phyloP scores from a whole-genome alignment of 73 alveolate genomes.

The Breviolum minutum region DNA sequence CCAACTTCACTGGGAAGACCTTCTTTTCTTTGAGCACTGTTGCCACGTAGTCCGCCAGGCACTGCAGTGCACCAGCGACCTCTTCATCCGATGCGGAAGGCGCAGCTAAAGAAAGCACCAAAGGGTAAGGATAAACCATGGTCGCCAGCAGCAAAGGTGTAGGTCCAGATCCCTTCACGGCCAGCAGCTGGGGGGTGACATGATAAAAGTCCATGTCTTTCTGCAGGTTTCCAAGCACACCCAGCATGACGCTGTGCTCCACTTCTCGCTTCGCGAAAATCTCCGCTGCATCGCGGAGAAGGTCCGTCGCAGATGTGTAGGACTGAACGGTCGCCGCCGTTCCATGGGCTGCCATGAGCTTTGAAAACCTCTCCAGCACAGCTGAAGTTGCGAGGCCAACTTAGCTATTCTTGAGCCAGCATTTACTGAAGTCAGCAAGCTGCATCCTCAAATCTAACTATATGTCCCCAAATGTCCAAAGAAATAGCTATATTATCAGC shows the following conservation, averaged over 20 bases:
- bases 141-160: slow-evolving; percentile 3
- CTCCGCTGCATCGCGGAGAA: not conserved
- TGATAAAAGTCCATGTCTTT: slow-evolving; percentile 23
- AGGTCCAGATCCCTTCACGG: not conserved
- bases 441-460: too few relatives aligned
- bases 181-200: slow-evolving; percentile 18
- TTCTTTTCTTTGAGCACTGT: not conserved
- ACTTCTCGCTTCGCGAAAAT: not conserved
- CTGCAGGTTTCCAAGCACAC: slow-evolving; percentile 47
- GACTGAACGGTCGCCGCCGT: slow-evolving; percentile 8
- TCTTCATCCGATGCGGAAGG: slow-evolving; percentile 10
- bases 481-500: too few relatives aligned
- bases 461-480: too few relatives aligned
- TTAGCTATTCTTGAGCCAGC: not conserved
- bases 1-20: slow-evolving; percentile 35
- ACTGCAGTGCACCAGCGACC: not conserved
- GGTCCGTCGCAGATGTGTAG: not conserved
- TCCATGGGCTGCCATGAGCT: not conserved
- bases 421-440: too few relatives aligned
- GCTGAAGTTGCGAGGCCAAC: not conserved
- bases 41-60: not conserved
- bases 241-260: slow-evolving; percentile 30
- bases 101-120: slow-evolving; percentile 5
- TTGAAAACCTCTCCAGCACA: not conserved
- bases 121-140: slow-evolving; percentile 24